Evolutionary conservation across 1,139 yeast genomes (phyloP), one percentile per base, ranked within the genome.

Genomic region (Pichia sp.): DNA sequence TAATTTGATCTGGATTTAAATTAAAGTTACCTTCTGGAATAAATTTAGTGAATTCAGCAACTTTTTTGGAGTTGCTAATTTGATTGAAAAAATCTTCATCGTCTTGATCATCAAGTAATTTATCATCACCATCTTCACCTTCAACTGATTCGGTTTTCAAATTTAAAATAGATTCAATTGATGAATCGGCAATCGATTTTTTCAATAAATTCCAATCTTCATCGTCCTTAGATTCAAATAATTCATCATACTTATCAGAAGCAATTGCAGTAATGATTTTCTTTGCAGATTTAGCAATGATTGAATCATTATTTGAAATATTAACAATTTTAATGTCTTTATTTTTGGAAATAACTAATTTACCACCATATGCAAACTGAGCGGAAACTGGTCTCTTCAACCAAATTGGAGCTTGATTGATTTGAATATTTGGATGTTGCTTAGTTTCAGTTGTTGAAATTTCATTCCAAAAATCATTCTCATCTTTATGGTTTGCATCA

Each of bases 301-400:
- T 67, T n/a, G 65, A 66, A 50, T 70, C 71, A 22, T 73, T 70
- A 19, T 13, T 29, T 19, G 71, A 69, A 53, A 81, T 75, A 59
- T 79, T 81, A 31, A 54, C 57, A 13, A 61, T 55, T 28, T 62
- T 59, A 43, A 62, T 53, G 9, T 53, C 50, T 18, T 56, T 54
- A 38, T 74, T 72, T 44, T 70, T 67, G 33, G 88, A 81, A 11
- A 76, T 68, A 9, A 87, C 95, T 47, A 93, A 69, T 70, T 87
- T 89, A 44, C 96, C 96, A 52, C 99, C 99, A 71, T 90, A 93
- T 0, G 96, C 99, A 73, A 95, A 95, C 6, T 83, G 74, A 11
- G 85, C 96, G 47, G 84, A 75, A 4, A 79, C 74, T n/a, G 90
- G 90, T 58, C 85, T 76, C 58, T 80, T 79, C 57, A 89, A 79